Evolutionary conservation across 371 early-diverging fungal species (phyloP), one percentile per base, ranked within the genome.

Genomic region (Apophysomyces sp.): DNA sequence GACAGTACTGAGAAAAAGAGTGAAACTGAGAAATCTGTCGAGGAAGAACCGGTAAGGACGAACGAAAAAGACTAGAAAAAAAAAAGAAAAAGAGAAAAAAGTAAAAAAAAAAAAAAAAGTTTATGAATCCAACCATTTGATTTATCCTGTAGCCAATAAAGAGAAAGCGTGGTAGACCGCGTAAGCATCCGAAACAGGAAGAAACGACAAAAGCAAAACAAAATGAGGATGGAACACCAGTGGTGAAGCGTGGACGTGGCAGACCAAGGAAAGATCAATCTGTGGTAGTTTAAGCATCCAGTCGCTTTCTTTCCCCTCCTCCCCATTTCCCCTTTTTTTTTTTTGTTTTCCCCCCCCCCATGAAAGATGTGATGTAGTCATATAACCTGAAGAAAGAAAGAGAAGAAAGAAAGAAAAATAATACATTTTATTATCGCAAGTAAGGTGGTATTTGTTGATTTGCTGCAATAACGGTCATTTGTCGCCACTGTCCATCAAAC

Each of bases 401-500:
- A 44, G 21, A 21, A 44, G 21, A 21, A 44, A 44, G 9, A 21
- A 4, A 8, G 6, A 44, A 44, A 44, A 37, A 5, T 13, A 13
- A 37, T 37, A 37, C 37, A 37, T 37, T 44, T 44, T 21, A 44
- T 13, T 44, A 44, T 44, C 49, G 49, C 21, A 44, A 21, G 11
- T 51, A 63, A n/a, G 31, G 27, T 13, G 63, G 61, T 29, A 52
- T 32, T 57, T 73, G 53, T 52, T 71, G 64, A 62, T 82, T 86
- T 11, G 83, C 82, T 15, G 81, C 73, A 16, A 88, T 76, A 2
- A 78, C 77, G 24, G 86, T 82, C 86, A 89, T 87, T 62, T 87
- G 86, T 63, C 83, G 80, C 89, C 89, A 90, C 52, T 84, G 80
- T 26, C 84, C 86, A 62, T 82, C 79, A 58, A 74, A 85, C 0